Evolutionary conservation across 345 rosid genomes (phyloP), one percentile per base, ranked within the genome.

Genomic region (Eutrema heterophyllum): DNA sequence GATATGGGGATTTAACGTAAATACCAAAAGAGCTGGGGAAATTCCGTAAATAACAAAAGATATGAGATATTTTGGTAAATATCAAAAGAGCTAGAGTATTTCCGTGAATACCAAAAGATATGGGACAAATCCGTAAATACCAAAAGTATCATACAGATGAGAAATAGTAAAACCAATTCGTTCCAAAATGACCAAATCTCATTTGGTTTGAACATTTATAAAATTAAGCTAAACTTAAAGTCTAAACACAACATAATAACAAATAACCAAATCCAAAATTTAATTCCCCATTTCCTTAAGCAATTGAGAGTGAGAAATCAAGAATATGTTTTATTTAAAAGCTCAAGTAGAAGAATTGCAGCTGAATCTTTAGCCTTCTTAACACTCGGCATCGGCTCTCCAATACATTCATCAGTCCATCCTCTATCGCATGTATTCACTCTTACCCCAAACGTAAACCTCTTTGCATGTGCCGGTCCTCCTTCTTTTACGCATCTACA

Each of bases 361-460:
- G 99, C 94, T 3, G 99, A 95, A 82, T 92, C 99, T 82, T 95
- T 95, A 33, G 99, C 99, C 85, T 95, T 95, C 68, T 95, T 95
- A 15, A 95, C 97, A 64, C 97, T 95, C 1, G 99, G 97, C 99
- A 95, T 92, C 0, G 99, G 91, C 84, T 92, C 97, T 9, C 97
- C 99, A 2, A 95, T 73, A 38, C 99, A 95, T 67, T 95, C 99
- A 75, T 90, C 98, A 0, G 92, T 95, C 97, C 96, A 87, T 69
- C 99, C 97, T 73, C 66, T 81, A 50, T 90, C 99, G 10, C 68
- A 79, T 3, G 96, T 92, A 76, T 92, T 92, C 68, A 95, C 93
- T 14, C 88, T 88, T 35, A 87, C 99, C 0, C 92, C 89, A 77
- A 82, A 95, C 0, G 97, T 92, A 74, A 90, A 92, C 82, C 97